Evolutionary conservation across 2,329 filamentous ascomycete species (phyloP).

Genomic region (Alternaria gaisen): DNA sequence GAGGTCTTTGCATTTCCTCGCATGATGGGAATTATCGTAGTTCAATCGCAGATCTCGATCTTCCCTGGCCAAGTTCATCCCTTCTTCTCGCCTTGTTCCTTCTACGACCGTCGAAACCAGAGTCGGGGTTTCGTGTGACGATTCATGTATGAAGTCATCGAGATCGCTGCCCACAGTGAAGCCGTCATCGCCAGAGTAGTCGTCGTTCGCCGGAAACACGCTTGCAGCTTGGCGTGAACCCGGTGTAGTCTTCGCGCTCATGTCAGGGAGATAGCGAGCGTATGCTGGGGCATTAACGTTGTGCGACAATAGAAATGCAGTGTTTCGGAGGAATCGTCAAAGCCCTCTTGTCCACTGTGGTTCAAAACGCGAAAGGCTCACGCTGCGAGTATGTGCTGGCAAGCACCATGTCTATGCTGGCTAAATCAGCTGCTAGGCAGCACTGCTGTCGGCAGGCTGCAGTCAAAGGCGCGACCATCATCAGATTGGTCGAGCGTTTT

Average conservation of each 20-base stretch:
- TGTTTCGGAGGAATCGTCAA: not conserved
- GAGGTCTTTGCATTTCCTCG: slow-evolving; percentile 19
- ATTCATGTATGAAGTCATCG: not conserved
- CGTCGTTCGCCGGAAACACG: not conserved
- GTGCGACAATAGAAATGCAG: no score
- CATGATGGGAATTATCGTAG: slow-evolving; percentile 10
- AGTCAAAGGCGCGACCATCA: not conserved
- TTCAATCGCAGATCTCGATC: not conserved
- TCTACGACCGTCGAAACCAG: not conserved
- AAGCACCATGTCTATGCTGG: not conserved
- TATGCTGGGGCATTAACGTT: not conserved
- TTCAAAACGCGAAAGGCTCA: not conserved
- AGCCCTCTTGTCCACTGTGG: not conserved
- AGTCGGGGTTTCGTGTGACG: not conserved
- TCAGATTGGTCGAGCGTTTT: not conserved
- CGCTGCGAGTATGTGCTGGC: not conserved
- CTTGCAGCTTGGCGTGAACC: not conserved
- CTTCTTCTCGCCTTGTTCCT: not conserved
- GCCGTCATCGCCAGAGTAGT: not conserved
- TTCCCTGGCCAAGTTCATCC: not conserved
- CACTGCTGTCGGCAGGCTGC: not conserved
- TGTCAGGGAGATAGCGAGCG: not conserved
- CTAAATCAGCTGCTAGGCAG: slow-evolving; percentile 2
- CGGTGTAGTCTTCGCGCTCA: not conserved
- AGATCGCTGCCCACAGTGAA: not conserved